phyloP scores from a whole-genome alignment of 345 rosid species.

The Mallotus nudiflorus region DNA sequence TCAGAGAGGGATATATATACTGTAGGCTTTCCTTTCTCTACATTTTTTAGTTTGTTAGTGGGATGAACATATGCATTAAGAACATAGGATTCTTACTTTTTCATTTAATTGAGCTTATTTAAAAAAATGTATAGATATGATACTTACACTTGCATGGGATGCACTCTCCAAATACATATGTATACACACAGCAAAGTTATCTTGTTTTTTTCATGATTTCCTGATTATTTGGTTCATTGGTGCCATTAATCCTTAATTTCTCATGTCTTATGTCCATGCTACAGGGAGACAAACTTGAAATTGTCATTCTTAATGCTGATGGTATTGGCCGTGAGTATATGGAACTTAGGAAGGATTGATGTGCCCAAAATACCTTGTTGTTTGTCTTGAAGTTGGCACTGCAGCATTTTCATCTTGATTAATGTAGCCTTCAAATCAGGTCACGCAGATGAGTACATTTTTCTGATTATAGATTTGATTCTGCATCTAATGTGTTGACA shows the following conservation, averaged over 20 bases:
- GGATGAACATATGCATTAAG: too few species aligned
- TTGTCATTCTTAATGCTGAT: conserved; percentile 63
- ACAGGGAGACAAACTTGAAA: conserved; percentile 89
- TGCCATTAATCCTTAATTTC: not conserved
- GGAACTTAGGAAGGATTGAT: conserved; percentile 82
- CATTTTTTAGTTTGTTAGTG: not conserved
- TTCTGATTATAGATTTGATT: not conserved
- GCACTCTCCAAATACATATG: too few species aligned
- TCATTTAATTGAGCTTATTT: too few species aligned
- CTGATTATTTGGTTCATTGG: not conserved
- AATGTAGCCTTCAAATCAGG: not conserved
- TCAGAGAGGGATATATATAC: conserved; percentile 97
- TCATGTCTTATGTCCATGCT: conserved; percentile 10
- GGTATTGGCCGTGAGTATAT: conserved; percentile 70
- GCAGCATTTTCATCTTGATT: not conserved
- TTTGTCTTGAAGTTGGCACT: not conserved
- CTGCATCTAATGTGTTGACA: not conserved
- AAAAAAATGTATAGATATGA: too few species aligned
- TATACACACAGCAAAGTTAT: too few species aligned
- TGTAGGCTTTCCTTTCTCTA: conserved; percentile 42
- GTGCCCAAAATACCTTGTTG: not conserved
- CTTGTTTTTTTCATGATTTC: not conserved
- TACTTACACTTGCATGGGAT: too few species aligned
- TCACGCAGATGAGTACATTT: conserved; percentile 2
- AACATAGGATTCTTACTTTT: too few species aligned